Evolutionary conservation across 495 filamentous ascomycete species (phyloP).

Genomic region (Articulospora tetracladia): DNA sequence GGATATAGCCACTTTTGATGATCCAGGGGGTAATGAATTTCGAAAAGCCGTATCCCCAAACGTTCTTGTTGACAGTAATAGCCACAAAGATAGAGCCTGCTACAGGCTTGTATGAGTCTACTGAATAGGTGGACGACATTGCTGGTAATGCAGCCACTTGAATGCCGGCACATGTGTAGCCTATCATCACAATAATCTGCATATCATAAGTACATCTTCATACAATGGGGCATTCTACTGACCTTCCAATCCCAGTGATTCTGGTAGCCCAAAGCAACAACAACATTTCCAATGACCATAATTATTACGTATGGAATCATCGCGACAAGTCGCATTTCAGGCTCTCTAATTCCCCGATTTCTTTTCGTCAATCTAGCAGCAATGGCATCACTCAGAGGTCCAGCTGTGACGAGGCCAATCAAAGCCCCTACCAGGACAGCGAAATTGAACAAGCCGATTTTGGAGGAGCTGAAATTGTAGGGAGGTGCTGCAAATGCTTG

Average conservation of each 20-base stretch:
- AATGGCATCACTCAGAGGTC: slow-evolving; percentile 43
- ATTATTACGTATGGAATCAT: slow-evolving; percentile 57
- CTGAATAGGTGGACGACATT: slow-evolving; percentile 48
- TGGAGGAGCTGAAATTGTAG: slow-evolving; percentile 47
- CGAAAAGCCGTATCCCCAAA: slow-evolving; percentile 54
- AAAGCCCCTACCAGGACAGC: slow-evolving; percentile 44
- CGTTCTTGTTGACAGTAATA: slow-evolving; percentile 49
- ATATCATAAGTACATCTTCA: slow-evolving; percentile 38
- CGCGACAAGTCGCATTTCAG: slow-evolving; percentile 51
- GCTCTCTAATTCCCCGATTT: slow-evolving; percentile 48
- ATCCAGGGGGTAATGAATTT: slow-evolving; percentile 59
- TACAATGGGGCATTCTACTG: slow-evolving; percentile 28
- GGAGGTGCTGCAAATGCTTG: slow-evolving; percentile 59
- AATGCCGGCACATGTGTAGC: slow-evolving; percentile 43
- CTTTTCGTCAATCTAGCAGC: slow-evolving; percentile 47
- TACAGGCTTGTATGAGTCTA: slow-evolving; percentile 52
- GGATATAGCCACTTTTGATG: slow-evolving; percentile 43
- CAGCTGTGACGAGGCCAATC: slow-evolving; percentile 45
- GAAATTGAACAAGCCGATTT: slow-evolving; percentile 42
- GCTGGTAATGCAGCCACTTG: slow-evolving; percentile 55
- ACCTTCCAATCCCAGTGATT: slow-evolving; percentile 53
- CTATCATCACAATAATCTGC: slow-evolving; percentile 41
- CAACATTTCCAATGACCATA: slow-evolving; percentile 56
- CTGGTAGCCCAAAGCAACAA: slow-evolving; percentile 57
- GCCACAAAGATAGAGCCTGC: slow-evolving; percentile 49